Evolutionary conservation across 805 yeast genomes (phyloP).

Genomic region (Starmerella geochares): DNA sequence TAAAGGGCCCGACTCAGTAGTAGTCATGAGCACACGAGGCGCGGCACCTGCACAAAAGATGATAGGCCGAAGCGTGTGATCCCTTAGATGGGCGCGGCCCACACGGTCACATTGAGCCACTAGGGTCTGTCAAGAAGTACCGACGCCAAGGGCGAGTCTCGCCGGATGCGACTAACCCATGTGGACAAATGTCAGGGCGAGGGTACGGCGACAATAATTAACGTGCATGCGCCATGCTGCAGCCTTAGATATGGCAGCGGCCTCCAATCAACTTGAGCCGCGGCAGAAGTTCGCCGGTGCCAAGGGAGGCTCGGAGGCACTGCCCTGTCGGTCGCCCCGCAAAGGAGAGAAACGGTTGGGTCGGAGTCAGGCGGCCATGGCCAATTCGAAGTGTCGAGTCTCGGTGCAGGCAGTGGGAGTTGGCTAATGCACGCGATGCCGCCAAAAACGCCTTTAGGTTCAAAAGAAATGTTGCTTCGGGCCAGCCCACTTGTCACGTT

Average conservation of each 20-base stretch:
- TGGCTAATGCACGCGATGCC: not conserved
- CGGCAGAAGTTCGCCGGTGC: not conserved
- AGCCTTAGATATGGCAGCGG: not conserved
- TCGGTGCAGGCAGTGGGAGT: too few species aligned
- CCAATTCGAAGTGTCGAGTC: too few species aligned
- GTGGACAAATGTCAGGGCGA: not conserved
- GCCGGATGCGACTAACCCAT: too few species aligned
- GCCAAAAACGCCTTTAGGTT: not conserved
- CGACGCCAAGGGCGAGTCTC: too few species aligned
- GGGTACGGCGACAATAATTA: not conserved
- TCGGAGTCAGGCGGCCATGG: too few species aligned
- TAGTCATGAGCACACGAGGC: not conserved
- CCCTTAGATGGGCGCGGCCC: too few species aligned
- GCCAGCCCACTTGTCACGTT: conserved; percentile 1
- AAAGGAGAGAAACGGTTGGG: not conserved
- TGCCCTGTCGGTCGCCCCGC: not conserved
- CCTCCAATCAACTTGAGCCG: not conserved
- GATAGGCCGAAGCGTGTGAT: too few species aligned
- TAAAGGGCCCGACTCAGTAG: not conserved
- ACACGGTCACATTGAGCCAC: too few species aligned
- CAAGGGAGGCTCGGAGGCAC: not conserved
- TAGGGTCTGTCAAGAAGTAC: too few species aligned
- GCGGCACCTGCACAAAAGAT: too few species aligned
- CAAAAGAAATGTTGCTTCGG: not conserved
- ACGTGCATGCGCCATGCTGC: conserved; percentile 1